Conservation (phyloP, 2,329 filamentous ascomycete genomes). For the Ophiostoma piceae region DNA sequence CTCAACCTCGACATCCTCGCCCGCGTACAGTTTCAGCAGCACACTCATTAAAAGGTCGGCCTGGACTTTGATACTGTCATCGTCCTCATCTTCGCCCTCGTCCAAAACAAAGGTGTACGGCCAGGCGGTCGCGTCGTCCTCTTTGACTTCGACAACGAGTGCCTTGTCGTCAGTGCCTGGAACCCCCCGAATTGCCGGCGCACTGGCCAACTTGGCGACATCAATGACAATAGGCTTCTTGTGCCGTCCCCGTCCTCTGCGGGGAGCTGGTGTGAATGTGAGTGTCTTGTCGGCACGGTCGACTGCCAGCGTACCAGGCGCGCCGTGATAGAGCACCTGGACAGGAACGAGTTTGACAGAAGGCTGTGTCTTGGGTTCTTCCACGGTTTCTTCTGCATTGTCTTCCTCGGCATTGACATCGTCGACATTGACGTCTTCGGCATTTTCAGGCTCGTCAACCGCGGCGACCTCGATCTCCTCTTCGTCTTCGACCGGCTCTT, state of each 20-base stretch:
- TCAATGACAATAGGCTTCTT: slow-evolving; percentile 30
- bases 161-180: slow-evolving; percentile 29
- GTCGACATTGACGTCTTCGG: background rate
- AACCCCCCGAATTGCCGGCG: slow-evolving; percentile 27
- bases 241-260: slow-evolving; percentile 9
- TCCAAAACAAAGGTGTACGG: slow-evolving; percentile 1
- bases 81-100: background rate
- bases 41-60: background rate
- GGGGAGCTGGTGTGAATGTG: slow-evolving; percentile 24
- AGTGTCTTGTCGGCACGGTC: slow-evolving; percentile 22
- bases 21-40: background rate
- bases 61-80: background rate
- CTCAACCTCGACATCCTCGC: slow-evolving; percentile 17
- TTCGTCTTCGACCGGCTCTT: too few relatives aligned
- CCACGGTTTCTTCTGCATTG: background rate
- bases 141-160: slow-evolving; percentile 27
- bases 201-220: slow-evolving; percentile 26
- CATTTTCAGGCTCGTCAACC: background rate
- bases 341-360: background rate
- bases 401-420: background rate
- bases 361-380: background rate
- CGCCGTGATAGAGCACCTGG: slow-evolving; percentile 24
- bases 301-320: slow-evolving; percentile 28
- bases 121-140: slow-evolving; percentile 16
- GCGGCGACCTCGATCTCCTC: background rate